phyloP scores from a whole-genome alignment of 306 rosid species.

The Vicia faba region DNA sequence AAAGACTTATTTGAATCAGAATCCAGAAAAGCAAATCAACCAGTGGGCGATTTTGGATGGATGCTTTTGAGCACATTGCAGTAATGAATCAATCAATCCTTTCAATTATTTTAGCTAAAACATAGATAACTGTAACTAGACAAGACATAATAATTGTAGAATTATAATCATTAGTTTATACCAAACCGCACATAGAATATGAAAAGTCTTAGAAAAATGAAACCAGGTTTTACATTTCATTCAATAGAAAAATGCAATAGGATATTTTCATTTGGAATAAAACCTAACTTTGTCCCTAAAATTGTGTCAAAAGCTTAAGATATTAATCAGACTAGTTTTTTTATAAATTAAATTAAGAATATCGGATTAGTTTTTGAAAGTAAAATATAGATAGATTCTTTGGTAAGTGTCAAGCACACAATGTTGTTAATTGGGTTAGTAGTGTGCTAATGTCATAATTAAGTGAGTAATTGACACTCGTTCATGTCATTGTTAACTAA shows the following conservation, averaged over 20 bases:
- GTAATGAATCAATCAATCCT: background rate
- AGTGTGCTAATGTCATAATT: background rate
- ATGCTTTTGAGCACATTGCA: conserved; percentile 24
- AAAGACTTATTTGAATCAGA: background rate
- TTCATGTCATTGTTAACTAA: background rate
- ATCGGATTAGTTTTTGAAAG: too few relatives aligned
- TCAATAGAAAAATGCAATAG: conserved; percentile 4
- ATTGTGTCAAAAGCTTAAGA: background rate
- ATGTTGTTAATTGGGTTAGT: background rate
- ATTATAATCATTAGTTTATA: conserved; percentile 27
- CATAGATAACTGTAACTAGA: conserved; percentile 17
- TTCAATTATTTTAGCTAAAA: background rate
- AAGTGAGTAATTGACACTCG: background rate
- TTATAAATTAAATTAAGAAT: too few relatives aligned
- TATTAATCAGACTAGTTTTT: too few relatives aligned
- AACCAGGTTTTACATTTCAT: conserved; percentile 30
- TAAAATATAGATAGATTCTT: too few relatives aligned
- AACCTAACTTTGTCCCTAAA: background rate
- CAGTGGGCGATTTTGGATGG: conserved; percentile 49
- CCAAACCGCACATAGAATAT: conserved; percentile 43
- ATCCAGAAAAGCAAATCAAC: conserved; percentile 15
- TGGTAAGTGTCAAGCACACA: background rate
- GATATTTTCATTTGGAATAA: background rate
- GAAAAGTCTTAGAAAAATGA: conserved; percentile 9
- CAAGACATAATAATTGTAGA: conserved; percentile 25